A percentile compares a stretch with the other conserved stretches of the same genome.
Evolutionary conservation across 129 eudicot genomes (phyloP).

Genomic region (Ambrosia artemisiifolia): DNA sequence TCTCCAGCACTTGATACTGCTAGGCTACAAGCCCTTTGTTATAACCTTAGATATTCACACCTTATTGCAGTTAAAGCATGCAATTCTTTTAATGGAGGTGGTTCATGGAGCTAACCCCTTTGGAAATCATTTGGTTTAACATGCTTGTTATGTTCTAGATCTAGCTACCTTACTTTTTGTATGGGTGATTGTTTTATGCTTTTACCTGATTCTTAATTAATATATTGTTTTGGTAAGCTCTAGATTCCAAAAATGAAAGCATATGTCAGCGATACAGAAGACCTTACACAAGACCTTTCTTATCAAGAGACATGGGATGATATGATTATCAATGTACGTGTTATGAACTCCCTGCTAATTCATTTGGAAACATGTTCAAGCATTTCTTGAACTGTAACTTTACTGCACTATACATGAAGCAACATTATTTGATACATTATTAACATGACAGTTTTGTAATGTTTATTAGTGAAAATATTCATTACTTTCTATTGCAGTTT

Average conservation of each 20-base stretch:
- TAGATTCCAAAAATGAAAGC: slow-evolving; percentile 99
- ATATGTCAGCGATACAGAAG: slow-evolving; percentile 97
- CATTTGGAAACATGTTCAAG: not conserved
- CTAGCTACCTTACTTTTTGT: slow-evolving; percentile 4
- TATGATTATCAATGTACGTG: slow-evolving; percentile 86
- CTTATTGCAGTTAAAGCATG: not conserved
- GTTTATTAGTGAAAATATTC: slow-evolving; percentile 4
- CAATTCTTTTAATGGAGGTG: not conserved
- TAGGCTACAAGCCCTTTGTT: too few species aligned
- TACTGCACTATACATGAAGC: not conserved
- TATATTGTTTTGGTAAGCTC: slow-evolving; percentile 77
- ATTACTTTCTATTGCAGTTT: slow-evolving; percentile 48
- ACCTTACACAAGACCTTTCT: slow-evolving; percentile 82
- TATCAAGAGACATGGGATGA: slow-evolving; percentile 98
- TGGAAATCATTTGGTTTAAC: not conserved
- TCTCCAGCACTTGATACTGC: too few species aligned
- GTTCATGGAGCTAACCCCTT: slow-evolving; percentile 11
- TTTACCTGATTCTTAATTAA: slow-evolving; percentile 42
- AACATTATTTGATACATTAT: slow-evolving; percentile 8
- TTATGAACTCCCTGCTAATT: slow-evolving; percentile 13
- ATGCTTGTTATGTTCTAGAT: slow-evolving; percentile 17
- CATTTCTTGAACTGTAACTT: not conserved
- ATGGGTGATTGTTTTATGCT: not conserved
- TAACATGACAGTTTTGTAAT: not conserved
- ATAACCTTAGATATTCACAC: not conserved